Conservation (phyloP, 2,329 filamentous ascomycete species). For the Ophiostoma sp. region DNA sequence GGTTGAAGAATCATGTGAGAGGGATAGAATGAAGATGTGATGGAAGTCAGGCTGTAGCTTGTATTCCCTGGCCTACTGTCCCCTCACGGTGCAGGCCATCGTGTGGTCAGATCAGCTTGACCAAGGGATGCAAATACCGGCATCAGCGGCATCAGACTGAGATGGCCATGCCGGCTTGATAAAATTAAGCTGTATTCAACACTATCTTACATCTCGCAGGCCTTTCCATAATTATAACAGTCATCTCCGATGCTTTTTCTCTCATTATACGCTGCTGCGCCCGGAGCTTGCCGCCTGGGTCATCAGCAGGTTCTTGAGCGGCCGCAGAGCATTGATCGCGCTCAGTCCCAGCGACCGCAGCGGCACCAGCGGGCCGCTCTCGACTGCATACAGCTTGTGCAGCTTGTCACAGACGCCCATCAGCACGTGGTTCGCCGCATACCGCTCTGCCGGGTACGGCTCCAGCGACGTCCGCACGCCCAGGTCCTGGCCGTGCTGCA, state of each 20-base stretch:
- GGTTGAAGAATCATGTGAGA: neutral
- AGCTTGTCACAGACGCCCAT: slow-evolving; percentile 81
- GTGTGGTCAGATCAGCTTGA: neutral
- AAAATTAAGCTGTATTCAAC: neutral
- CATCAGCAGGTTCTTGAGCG: slow-evolving; percentile 85
- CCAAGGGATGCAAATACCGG: neutral
- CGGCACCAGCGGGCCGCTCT: slow-evolving; percentile 72
- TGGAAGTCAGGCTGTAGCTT: neutral
- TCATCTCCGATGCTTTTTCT: no score
- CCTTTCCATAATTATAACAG: no score
- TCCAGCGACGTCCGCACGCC: slow-evolving; percentile 75
- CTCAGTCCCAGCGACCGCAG: slow-evolving; percentile 70
- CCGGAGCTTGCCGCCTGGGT: slow-evolving; percentile 45
- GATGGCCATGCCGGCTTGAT: neutral
- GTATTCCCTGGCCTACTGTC: neutral
- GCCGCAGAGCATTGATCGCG: slow-evolving; percentile 67
- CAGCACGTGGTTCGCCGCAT: slow-evolving; percentile 73
- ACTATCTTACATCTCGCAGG: neutral
- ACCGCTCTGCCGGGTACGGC: slow-evolving; percentile 73
- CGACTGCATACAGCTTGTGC: slow-evolving; percentile 84
- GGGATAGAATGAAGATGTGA: neutral
- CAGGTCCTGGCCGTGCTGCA: slow-evolving; percentile 80
- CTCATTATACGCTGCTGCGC: neutral
- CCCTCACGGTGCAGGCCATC: neutral
- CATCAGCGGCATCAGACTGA: neutral